Percentiles rank a stretch among this genome's conserved stretches.
Conservation (phyloP, 2,329 filamentous ascomycete species). For the Calonectria pseudoturangicola region DNA sequence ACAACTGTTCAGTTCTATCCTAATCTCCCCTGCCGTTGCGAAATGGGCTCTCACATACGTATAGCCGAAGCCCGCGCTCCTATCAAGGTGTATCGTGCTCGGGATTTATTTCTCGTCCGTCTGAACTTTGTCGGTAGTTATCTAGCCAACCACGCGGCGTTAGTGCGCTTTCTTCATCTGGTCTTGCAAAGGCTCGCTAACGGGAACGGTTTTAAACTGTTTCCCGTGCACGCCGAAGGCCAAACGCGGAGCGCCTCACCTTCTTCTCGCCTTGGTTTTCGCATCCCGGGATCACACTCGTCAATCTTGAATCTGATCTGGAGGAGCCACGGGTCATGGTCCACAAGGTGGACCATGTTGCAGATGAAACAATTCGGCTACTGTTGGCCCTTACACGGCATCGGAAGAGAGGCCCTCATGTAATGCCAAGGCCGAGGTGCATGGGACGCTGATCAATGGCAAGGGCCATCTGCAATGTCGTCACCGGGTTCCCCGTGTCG, state of each 20-base stretch:
- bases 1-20: background rate
- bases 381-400: slow-evolving; percentile 21
- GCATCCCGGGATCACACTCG: background rate
- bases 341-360: slow-evolving; percentile 23
- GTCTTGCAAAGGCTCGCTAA: background rate
- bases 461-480: slow-evolving; percentile 2
- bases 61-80: background rate
- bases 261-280: background rate
- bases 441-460: slow-evolving; percentile 12
- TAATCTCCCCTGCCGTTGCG: background rate
- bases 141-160: background rate
- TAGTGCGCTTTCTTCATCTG: background rate
- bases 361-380: slow-evolving; percentile 34
- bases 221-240: background rate
- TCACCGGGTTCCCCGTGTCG: slow-evolving; percentile 12
- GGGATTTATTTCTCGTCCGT: background rate
- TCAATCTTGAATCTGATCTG: slow-evolving; percentile 34
- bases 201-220: background rate
- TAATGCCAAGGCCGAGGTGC: slow-evolving; percentile 12
- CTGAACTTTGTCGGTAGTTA: slow-evolving; percentile 8
- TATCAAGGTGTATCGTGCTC: background rate
- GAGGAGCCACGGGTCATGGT: slow-evolving; percentile 2
- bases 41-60: background rate
- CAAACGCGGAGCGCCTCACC: background rate
- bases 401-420: slow-evolving; percentile 18